phyloP scores from a whole-genome alignment of 768 basidiomycete species.

The Panaeolus papilionaceus region DNA sequence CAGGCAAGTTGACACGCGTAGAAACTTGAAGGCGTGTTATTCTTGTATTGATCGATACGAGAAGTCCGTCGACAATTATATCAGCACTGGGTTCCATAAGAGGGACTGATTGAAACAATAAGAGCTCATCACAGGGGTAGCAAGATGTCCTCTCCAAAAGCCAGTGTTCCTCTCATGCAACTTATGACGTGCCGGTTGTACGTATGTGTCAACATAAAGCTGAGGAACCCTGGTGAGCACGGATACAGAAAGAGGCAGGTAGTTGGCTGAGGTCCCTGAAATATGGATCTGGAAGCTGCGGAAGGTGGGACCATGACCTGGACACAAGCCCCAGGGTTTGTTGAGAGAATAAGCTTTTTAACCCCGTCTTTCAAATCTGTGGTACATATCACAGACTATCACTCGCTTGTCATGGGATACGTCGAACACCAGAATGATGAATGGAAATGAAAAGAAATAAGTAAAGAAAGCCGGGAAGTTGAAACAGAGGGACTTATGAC shows the following conservation, averaged over 20 bases:
- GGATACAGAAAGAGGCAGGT: background rate
- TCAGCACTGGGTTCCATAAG: background rate
- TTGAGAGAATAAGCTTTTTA: background rate
- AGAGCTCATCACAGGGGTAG: background rate
- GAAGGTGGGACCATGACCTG: background rate
- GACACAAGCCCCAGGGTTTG: background rate
- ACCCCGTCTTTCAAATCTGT: background rate
- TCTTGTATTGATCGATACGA: background rate
- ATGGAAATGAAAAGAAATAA: background rate
- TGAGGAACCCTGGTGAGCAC: slow-evolving; percentile 1
- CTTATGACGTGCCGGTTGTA: background rate
- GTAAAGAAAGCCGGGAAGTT: background rate
- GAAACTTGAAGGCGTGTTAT: background rate
- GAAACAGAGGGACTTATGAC: background rate
- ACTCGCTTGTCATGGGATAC: background rate
- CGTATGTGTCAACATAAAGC: background rate
- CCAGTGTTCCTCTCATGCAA: background rate
- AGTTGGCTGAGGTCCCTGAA: background rate
- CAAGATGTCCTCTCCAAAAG: background rate
- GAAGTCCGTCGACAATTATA: background rate
- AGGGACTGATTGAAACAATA: background rate
- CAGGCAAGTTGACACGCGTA: background rate
- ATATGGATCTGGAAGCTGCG: background rate
- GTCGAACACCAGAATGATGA: background rate
- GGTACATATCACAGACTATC: background rate